A percentile compares a stretch with the other conserved stretches of the same genome.
Conservation (phyloP, 106 monocot species). For the Allium sativum region DNA sequence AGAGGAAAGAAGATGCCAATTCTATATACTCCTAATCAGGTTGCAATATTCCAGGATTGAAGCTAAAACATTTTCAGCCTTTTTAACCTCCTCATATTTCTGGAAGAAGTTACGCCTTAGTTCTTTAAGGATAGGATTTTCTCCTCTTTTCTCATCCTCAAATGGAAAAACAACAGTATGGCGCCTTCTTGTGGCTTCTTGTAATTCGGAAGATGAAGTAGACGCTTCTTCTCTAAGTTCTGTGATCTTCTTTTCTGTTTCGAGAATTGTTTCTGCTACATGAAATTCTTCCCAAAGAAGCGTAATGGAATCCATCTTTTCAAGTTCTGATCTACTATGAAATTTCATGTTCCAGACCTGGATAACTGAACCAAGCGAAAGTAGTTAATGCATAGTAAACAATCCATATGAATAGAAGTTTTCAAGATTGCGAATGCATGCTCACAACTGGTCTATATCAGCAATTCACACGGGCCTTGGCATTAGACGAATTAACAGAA, state of each 20-base stretch:
- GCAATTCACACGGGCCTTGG: too few species aligned
- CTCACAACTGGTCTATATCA: too few species aligned
- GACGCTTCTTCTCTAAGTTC: neutral
- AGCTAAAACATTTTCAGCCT: neutral
- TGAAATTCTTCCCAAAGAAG: slow-evolving; percentile 4
- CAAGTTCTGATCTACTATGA: neutral
- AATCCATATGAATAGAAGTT: too few species aligned
- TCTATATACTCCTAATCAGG: neutral
- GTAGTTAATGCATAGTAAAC: too few species aligned
- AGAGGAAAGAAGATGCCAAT: neutral
- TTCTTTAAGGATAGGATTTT: neutral
- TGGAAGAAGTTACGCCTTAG: neutral
- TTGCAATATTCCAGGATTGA: slow-evolving; percentile 1
- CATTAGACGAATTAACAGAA: too few species aligned
- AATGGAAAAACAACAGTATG: slow-evolving; percentile 5
- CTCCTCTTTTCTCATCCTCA: neutral
- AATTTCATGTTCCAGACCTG: neutral
- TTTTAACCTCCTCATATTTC: slow-evolving; percentile 2
- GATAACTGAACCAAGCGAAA: too few species aligned
- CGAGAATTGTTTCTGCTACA: neutral
- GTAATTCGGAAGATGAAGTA: neutral
- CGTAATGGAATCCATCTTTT: slow-evolving; percentile 1
- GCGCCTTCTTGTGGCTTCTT: slow-evolving; percentile 7
- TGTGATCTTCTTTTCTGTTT: neutral
- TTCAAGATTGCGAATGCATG: too few species aligned